A percentile compares a stretch with the other conserved stretches of the same genome.
Conservation (phyloP, 116 monocot genomes). For the Posidonia oceanica region DNA sequence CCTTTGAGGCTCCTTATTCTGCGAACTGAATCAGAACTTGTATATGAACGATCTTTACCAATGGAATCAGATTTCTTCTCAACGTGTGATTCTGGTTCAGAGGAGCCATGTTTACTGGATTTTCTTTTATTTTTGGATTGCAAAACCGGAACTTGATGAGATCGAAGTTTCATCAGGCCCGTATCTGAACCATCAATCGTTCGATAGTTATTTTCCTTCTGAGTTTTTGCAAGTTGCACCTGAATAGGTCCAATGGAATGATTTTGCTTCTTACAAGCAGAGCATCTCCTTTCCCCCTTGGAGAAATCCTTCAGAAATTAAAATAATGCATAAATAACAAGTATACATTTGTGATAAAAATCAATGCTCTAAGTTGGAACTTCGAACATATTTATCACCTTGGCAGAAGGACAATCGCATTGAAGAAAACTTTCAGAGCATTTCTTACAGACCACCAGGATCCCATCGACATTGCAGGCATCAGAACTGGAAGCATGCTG, state of each 20-base stretch:
- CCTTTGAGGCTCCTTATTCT: background rate
- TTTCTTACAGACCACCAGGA: too few relatives aligned
- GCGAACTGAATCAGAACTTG: background rate
- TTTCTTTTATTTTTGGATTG: background rate
- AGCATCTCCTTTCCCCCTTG: background rate
- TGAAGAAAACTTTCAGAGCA: too few relatives aligned
- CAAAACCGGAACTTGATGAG: background rate
- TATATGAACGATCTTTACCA: background rate
- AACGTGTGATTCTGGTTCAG: background rate
- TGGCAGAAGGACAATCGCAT: too few relatives aligned
- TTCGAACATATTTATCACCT: too few relatives aligned
- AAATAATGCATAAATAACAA: background rate
- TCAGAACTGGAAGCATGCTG: too few relatives aligned
- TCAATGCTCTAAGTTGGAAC: too few relatives aligned
- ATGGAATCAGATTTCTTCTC: background rate
- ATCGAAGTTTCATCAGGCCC: background rate
- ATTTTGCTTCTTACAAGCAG: constrained; percentile 7
- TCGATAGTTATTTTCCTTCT: background rate
- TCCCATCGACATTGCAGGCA: too few relatives aligned
- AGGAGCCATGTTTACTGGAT: background rate
- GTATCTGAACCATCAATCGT: background rate
- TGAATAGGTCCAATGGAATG: background rate
- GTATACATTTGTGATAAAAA: background rate
- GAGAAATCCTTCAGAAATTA: constrained; percentile 2
- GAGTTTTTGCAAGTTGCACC: background rate